Base-by-base conservation (phyloP, 768 basidiomycete species). In the Suillus discolor region DNA sequence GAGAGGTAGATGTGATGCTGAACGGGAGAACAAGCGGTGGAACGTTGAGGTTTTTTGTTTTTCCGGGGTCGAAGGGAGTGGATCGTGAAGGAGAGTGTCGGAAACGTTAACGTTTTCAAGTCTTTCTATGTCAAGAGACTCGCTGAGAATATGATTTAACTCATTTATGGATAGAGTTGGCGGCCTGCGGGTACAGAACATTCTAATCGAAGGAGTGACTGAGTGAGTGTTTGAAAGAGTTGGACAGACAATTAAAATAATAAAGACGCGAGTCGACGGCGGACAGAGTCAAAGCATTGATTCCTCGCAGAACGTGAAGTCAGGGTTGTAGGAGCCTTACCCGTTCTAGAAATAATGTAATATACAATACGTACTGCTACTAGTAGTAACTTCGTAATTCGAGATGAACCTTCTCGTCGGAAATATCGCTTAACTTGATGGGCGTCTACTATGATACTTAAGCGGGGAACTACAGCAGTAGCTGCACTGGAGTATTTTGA, bases 141-240 rank as follows among this genome's bases (percentile, higher is more conserved):
- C 76, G 71, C 70, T 68, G 66, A 78, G 68, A 70, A 78, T 72
- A 65, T 75, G 75, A 67, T 72, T 78, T 47, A 78, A 78, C 68
- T 76, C 77, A 54, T 64, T 75, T 62, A 78, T 44, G 4, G 75
- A 65, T 63, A 76, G 67, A 28, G 76, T 75, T 20, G 62, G 62
- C 4, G 59, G 59, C 20, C 59, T 60, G 59, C 39, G 59, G 41
- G 59, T 60, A 60, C 28, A 44, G 59, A 60, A 60, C 59, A 60
- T 60, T 60, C 59, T 42, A 60, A 38, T 12, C 11, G 59, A 42
- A 60, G 16, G 59, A 42, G 28, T 3, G 41, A 42, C 16, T 20
- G 39, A 60, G 41, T 28, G 59, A 60, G 18, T 31, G 42, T 31
- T 31, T 31, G 13, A 20, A 20, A 12, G 59, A 60, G 41, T 44